Evolutionary conservation across 1,284 basidiomycete genomes (phyloP), one percentile per base, ranked within the genome.

Genomic region (Ceratobasidium sp.): DNA sequence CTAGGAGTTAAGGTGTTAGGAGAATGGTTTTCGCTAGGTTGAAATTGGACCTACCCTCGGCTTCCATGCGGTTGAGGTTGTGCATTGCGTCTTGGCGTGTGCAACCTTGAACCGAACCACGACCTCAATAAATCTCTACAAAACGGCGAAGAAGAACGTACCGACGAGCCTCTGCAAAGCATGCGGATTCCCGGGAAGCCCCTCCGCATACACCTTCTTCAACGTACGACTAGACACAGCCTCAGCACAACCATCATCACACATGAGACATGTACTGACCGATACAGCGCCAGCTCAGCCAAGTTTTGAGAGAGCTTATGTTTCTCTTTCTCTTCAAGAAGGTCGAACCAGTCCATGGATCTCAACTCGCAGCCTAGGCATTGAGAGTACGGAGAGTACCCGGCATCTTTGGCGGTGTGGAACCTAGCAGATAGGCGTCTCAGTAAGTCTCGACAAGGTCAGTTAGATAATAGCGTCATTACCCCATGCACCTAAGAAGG

Each of bases 401-500:
- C 61, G 14, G 38, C 54, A n/a, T 64, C 50, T 18, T 62, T 63
- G 13, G 50, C 41, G 14, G 35, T 72, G 21, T 72, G 43, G 16
- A 54, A 64, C 21, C 72, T 57, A 18, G 18, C 14, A 49, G 18
- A 58, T 11, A 35, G 1, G n/a, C n/a, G n/a, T n/a, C n/a, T n/a
- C n/a, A n/a, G n/a, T n/a, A n/a, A n/a, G n/a, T n/a, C n/a, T n/a
- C n/a, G n/a, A n/a, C n/a, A n/a, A n/a, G n/a, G n/a, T n/a, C n/a
- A n/a, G n/a, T n/a, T n/a, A n/a, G n/a, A n/a, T n/a, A n/a, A n/a
- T n/a, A 41, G 35, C 23, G 13, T 32, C 5, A 43, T 8, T 46
- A 67, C 72, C 72, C 72, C 54, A 67, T 73, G 43, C 72, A 73
- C 72, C 72, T 73, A 46, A 9, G 13, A 23, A 35, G 8, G 16